Percentiles rank a stretch among this genome's conserved stretches.
Evolutionary conservation across 805 yeast genomes (phyloP).

Genomic region (Kodamaea neixiangensis): DNA sequence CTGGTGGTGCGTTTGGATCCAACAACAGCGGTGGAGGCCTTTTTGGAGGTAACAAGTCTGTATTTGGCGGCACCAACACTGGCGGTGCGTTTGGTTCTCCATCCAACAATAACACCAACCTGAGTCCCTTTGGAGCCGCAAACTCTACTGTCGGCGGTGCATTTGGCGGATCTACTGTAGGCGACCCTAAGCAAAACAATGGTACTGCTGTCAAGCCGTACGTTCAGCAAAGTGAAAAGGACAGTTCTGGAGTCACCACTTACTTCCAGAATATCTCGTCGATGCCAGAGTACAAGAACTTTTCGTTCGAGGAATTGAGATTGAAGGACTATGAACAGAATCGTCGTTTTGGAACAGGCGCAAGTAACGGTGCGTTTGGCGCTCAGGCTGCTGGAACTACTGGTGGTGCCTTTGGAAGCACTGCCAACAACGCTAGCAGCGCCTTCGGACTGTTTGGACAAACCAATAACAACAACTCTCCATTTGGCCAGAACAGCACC

Average conservation of each 20-base stretch:
- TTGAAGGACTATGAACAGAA: slow-evolving; percentile 81
- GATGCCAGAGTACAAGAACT: slow-evolving; percentile 88
- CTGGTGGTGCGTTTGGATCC: slow-evolving; percentile 17
- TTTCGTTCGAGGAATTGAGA: slow-evolving; percentile 85
- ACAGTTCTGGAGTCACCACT: slow-evolving; percentile 55
- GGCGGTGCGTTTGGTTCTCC: slow-evolving; percentile 16
- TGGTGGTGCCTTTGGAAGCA: slow-evolving; percentile 22
- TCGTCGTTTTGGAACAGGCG: slow-evolving; percentile 57
- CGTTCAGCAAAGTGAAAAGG: slow-evolving; percentile 71
- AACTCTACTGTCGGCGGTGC: slow-evolving; percentile 16
- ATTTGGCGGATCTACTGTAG: slow-evolving; percentile 15
- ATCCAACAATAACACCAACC: slow-evolving; percentile 4
- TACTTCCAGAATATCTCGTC: slow-evolving; percentile 73
- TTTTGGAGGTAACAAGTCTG: slow-evolving; percentile 25
- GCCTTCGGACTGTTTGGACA: slow-evolving; percentile 21
- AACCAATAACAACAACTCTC: slow-evolving; percentile 27
- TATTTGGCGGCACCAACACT: slow-evolving; percentile 21
- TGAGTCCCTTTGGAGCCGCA: slow-evolving; percentile 20
- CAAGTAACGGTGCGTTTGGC: slow-evolving; percentile 30
- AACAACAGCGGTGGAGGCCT: slow-evolving; percentile 22
- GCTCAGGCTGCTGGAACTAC: slow-evolving; percentile 6
- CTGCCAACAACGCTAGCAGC: slow-evolving; percentile 19
- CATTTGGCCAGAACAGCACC: slow-evolving; percentile 20
- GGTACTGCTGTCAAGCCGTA: slow-evolving; percentile 79
- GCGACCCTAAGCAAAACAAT: slow-evolving; percentile 42